These are phyloP conservation scores for Rhizopogon roseolus DNA, from an alignment of 768 basidiomycete species.

Conservation along the genomic window DNA sequence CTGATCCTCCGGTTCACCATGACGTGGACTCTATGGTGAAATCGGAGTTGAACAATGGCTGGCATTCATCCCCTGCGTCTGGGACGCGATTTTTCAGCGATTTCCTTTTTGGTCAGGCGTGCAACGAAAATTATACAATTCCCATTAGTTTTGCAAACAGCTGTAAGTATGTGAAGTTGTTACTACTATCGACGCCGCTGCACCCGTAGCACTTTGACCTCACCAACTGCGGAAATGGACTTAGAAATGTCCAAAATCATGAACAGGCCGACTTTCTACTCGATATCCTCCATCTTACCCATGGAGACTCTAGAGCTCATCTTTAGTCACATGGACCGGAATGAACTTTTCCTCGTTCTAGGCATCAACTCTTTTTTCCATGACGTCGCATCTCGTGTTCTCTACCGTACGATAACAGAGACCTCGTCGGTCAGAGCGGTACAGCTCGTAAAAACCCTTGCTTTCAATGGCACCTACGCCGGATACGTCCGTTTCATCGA, in stretches of 20 bases:
- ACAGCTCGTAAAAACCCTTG: conserved; percentile 35
- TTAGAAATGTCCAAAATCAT: neutral
- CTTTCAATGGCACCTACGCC: conserved; percentile 31
- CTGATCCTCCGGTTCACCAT: too few relatives aligned
- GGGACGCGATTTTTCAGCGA: too few relatives aligned
- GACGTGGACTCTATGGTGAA: too few relatives aligned
- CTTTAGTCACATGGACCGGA: conserved; percentile 18
- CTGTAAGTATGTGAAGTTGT: too few relatives aligned
- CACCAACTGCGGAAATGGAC: neutral
- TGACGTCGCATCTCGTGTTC: conserved; percentile 22
- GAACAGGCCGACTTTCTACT: neutral
- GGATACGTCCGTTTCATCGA: conserved; percentile 40
- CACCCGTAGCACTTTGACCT: neutral
- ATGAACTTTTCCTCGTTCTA: conserved; percentile 22
- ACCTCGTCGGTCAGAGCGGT: conserved; percentile 26
- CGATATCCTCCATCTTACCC: conserved; percentile 19
- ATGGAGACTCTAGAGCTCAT: conserved; percentile 33
- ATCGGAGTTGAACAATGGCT: too few relatives aligned
- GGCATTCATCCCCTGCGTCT: too few relatives aligned
- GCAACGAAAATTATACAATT: too few relatives aligned
- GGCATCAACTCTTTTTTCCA: conserved; percentile 21
- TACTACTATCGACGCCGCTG: too few relatives aligned
- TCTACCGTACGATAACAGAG: conserved; percentile 35
- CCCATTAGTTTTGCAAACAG: too few relatives aligned
- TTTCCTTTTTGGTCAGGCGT: too few relatives aligned